Conservation (phyloP, 139 green algal genomes). For the Diplosphaera chodatii region DNA sequence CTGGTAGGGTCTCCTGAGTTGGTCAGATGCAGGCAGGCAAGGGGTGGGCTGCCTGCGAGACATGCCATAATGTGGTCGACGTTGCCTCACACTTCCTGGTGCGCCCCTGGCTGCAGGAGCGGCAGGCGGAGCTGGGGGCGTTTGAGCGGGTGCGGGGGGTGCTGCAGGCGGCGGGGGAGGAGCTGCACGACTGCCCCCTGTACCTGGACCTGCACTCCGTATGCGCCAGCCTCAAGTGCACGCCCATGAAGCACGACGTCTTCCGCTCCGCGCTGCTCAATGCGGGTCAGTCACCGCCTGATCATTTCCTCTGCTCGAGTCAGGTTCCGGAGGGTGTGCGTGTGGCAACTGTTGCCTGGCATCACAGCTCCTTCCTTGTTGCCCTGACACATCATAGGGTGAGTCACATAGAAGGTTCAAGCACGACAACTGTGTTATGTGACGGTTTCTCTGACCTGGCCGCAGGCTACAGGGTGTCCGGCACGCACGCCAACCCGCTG, state of each 20-base stretch:
- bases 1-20: too few relatives aligned
- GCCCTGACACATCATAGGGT: too few relatives aligned
- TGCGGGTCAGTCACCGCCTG: slow-evolving; percentile 21
- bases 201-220: slow-evolving; percentile 79
- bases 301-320: too few relatives aligned
- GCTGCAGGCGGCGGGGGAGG: slow-evolving; percentile 66
- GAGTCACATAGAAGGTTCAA: background rate
- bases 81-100: too few relatives aligned
- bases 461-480: slow-evolving; percentile 63
- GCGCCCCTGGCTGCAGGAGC: slow-evolving; percentile 11
- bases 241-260: slow-evolving; percentile 49
- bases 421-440: too few relatives aligned
- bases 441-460: too few relatives aligned
- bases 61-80: too few relatives aligned
- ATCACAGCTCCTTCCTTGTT: too few relatives aligned
- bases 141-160: slow-evolving; percentile 67
- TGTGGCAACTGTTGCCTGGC: too few relatives aligned
- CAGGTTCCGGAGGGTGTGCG: too few relatives aligned
- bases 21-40: too few relatives aligned
- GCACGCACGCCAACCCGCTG: slow-evolving; percentile 79
- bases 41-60: too few relatives aligned
- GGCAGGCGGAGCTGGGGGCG: slow-evolving; percentile 18
- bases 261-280: slow-evolving; percentile 90
- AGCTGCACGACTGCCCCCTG: slow-evolving; percentile 79
- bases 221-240: slow-evolving; percentile 66